These are phyloP conservation scores for Biscutella laevigata DNA, from an alignment of 441 rosid genomes.

Conservation along the genomic window DNA sequence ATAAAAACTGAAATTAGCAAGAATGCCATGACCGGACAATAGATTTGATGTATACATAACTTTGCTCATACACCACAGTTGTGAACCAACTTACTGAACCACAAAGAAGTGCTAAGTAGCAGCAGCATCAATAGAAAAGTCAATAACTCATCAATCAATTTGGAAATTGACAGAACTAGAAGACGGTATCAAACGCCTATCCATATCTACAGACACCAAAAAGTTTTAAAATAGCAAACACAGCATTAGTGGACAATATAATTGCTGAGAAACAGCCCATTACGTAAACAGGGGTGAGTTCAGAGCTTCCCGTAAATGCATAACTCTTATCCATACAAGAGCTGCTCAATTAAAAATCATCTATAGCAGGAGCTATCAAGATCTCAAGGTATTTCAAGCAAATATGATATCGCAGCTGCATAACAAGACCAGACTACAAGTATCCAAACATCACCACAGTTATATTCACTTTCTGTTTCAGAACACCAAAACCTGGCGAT, in stretches of 20 bases:
- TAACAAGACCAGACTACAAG: neutral
- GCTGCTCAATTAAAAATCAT: neutral
- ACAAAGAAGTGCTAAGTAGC: neutral
- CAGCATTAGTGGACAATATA: neutral
- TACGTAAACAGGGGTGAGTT: neutral
- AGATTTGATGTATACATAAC: neutral
- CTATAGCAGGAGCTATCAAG: neutral
- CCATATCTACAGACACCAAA: neutral
- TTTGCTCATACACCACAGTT: neutral
- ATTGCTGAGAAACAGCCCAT: neutral
- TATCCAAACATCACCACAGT: neutral
- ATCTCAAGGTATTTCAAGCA: neutral
- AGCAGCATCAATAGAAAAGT: slow-evolving; percentile 5
- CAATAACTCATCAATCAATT: too few species aligned
- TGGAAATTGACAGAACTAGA: too few species aligned
- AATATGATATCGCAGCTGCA: neutral
- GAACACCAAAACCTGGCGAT: neutral
- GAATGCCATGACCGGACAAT: neutral
- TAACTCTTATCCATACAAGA: neutral
- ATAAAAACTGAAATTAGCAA: neutral
- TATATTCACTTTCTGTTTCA: neutral
- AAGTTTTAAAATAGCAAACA: neutral
- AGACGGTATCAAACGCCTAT: neutral
- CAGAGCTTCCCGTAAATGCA: neutral
- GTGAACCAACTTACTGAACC: neutral